These are phyloP conservation scores for Collybia sp. DNA, from an alignment of 768 basidiomycete genomes.

Conservation along the genomic window DNA sequence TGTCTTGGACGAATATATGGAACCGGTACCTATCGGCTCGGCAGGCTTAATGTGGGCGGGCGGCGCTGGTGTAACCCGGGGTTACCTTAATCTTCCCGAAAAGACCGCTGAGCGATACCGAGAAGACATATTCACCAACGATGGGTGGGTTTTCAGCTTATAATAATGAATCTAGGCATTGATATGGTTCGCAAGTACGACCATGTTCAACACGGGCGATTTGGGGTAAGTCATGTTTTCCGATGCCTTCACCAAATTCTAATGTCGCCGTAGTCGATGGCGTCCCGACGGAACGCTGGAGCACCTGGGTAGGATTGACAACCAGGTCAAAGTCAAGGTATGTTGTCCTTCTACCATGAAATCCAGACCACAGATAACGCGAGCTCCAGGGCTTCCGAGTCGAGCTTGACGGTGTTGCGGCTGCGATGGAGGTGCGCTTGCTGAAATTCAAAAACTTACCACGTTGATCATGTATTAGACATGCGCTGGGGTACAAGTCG, in stretches of 20 bases:
- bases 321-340: constrained; percentile 63
- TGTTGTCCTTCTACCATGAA: not conserved
- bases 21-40: constrained; percentile 30
- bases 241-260: not conserved
- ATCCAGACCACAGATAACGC: not conserved
- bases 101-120: constrained; percentile 48
- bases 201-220: constrained; percentile 67
- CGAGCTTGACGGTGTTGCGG: constrained; percentile 57
- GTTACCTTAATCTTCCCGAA: constrained; percentile 52
- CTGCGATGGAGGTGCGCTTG: constrained; percentile 47
- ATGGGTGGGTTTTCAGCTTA: constrained; percentile 30
- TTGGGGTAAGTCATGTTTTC: constrained; percentile 30
- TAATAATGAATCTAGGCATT: not conserved
- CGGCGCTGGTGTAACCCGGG: constrained; percentile 50
- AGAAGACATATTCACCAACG: constrained; percentile 43
- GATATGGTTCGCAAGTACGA: constrained; percentile 11
- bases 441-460: not conserved
- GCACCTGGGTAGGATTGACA: constrained; percentile 55
- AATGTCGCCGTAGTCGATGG: constrained; percentile 34
- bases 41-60: constrained; percentile 58
- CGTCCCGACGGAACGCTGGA: constrained; percentile 47
- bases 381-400: constrained; percentile 52
- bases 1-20: constrained; percentile 30
- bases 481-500: constrained; percentile 8
- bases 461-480: not conserved